These are phyloP conservation scores for Podospora anserina DNA, from an alignment of 495 filamentous ascomycete species.

Conservation along the genomic window DNA sequence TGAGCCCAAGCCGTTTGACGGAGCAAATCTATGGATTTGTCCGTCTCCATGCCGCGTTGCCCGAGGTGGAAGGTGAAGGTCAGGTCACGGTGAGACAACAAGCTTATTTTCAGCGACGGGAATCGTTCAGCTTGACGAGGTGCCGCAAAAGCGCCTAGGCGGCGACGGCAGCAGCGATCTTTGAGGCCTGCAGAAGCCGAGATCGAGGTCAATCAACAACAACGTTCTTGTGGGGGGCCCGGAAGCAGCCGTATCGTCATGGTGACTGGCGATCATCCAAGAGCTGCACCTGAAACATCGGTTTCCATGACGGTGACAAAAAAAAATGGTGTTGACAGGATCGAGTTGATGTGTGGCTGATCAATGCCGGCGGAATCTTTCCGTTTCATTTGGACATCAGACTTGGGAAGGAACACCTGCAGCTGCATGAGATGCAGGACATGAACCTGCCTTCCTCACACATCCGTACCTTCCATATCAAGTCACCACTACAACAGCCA, in stretches of 20 bases:
- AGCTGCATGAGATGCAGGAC: neutral
- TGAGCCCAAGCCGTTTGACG: neutral
- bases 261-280: neutral
- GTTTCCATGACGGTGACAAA: neutral
- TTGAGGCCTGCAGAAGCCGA: neutral
- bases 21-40: neutral
- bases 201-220: neutral
- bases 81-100: constrained; percentile 3
- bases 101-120: neutral
- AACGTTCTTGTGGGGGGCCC: neutral
- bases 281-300: neutral
- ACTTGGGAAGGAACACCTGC: neutral
- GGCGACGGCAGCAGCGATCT: no score
- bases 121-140: neutral
- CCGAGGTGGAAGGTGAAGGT: neutral
- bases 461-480: neutral
- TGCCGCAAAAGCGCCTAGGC: neutral
- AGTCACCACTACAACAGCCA: neutral
- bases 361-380: neutral
- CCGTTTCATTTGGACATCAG: neutral
- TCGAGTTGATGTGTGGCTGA: neutral
- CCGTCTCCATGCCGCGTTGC: neutral
- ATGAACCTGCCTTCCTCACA: neutral
- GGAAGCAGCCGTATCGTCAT: neutral
- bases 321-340: neutral